Evolutionary conservation across 495 filamentous ascomycete genomes (phyloP).

Genomic region (Acidiella bohemica): DNA sequence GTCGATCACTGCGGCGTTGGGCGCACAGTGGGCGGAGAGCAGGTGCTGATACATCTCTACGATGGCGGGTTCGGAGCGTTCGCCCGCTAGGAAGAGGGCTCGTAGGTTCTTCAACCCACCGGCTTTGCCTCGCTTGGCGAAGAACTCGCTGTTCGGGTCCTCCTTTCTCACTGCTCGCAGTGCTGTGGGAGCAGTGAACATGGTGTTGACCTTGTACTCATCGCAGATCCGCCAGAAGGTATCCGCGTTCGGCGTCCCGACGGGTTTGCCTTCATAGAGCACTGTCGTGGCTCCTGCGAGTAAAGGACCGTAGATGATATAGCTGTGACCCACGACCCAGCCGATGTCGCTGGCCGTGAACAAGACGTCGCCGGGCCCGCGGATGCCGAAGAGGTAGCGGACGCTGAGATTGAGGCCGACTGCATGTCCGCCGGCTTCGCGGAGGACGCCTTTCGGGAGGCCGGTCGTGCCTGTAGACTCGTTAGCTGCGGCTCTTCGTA

Average conservation of each 20-base stretch:
- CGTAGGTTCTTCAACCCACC: conserved; percentile 54
- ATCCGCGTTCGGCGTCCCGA: conserved; percentile 77
- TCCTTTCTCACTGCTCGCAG: conserved; percentile 76
- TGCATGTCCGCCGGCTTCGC: conserved; percentile 75
- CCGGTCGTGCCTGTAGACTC: conserved; percentile 57
- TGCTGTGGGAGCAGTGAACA: conserved; percentile 81
- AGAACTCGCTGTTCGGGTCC: conserved; percentile 56
- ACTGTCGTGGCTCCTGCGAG: conserved; percentile 76
- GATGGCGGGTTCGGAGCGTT: conserved; percentile 79
- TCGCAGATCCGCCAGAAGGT: conserved; percentile 80
- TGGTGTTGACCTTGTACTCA: conserved; percentile 66
- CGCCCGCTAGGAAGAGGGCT: conserved; percentile 76
- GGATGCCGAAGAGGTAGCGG: conserved; percentile 62
- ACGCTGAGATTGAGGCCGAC: conserved; percentile 73
- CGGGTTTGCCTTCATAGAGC: conserved; percentile 81
- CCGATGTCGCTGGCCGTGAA: conserved; percentile 49
- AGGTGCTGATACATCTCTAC: conserved; percentile 65
- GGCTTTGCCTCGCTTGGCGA: conserved; percentile 46
- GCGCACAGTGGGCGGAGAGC: conserved; percentile 47
- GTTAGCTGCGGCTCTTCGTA: neutral
- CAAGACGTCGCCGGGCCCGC: conserved; percentile 69
- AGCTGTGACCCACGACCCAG: conserved; percentile 33
- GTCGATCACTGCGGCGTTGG: conserved; percentile 60
- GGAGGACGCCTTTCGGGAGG: conserved; percentile 73
- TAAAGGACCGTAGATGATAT: conserved; percentile 66